These are phyloP conservation scores for Termitomyces sp. DNA, from an alignment of 768 basidiomycete genomes.

Conservation along the genomic window DNA sequence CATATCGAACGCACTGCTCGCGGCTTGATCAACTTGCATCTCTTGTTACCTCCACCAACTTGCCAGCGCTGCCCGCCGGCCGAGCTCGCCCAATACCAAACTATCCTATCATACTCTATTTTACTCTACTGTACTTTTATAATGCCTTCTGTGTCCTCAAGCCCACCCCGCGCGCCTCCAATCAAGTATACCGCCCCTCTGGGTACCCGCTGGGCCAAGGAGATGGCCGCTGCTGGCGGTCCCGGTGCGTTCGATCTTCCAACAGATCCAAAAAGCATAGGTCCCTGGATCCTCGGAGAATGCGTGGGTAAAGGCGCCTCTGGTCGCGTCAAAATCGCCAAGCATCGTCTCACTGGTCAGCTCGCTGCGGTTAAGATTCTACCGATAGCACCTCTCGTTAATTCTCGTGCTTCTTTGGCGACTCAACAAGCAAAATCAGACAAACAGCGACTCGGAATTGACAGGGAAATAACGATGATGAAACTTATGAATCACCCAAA, in stretches of 20 bases:
- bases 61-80: conserved; percentile 36
- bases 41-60: conserved; percentile 12
- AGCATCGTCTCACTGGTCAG: conserved; percentile 80
- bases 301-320: conserved; percentile 93
- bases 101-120: conserved; percentile 27
- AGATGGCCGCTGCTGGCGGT: conserved; percentile 78
- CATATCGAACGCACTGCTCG: neutral
- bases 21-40: neutral
- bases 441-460: conserved; percentile 82
- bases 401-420: conserved; percentile 64
- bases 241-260: conserved; percentile 74
- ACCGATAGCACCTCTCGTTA: conserved; percentile 74
- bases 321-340: conserved; percentile 92
- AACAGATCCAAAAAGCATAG: conserved; percentile 81
- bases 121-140: conserved; percentile 21
- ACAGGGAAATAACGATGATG: conserved; percentile 98
- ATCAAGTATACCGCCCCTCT: conserved; percentile 65
- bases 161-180: conserved; percentile 70
- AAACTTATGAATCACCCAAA: conserved; percentile 99
- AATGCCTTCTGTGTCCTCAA: conserved; percentile 39
- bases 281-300: conserved; percentile 91
- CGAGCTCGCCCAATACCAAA: conserved; percentile 35
- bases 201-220: conserved; percentile 85
- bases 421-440: conserved; percentile 70
- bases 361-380: conserved; percentile 97